phyloP scores from a whole-genome alignment of 2,329 filamentous ascomycete genomes.

The Achaetomium macrosporum region DNA sequence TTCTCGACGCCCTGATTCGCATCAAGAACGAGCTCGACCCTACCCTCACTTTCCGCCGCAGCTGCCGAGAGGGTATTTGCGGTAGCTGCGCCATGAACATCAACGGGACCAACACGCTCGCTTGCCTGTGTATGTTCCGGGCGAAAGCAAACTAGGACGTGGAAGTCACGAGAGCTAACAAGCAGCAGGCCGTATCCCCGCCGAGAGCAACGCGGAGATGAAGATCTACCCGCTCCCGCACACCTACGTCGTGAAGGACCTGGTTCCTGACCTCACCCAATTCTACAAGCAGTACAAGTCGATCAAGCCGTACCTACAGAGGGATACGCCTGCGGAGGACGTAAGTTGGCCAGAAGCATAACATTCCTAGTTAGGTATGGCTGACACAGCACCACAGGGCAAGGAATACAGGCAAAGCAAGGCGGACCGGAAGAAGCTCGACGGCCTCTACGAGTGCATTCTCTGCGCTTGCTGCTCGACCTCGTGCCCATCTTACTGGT shows the following conservation, averaged over 20 bases:
- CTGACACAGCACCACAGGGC: conserved; percentile 50
- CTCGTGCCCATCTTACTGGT: conserved; percentile 99
- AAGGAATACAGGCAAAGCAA: conserved; percentile 88
- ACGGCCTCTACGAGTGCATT: conserved; percentile 98
- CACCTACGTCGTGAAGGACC: conserved; percentile 98
- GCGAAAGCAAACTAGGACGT: neutral
- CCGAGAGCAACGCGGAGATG: conserved; percentile 70
- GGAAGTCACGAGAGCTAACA: conserved; percentile 2
- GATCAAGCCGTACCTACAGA: conserved; percentile 97
- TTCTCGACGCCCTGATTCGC: conserved; percentile 90
- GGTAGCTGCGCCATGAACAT: conserved; percentile 99
- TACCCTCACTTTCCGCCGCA: conserved; percentile 90
- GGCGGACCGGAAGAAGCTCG: conserved; percentile 91
- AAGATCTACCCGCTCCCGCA: conserved; percentile 98
- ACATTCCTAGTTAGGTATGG: neutral
- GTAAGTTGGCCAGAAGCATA: conserved; percentile 47
- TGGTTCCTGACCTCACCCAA: conserved; percentile 93
- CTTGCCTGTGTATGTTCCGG: conserved; percentile 73
- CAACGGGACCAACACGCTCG: conserved; percentile 95
- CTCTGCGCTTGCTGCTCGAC: conserved; percentile 99
- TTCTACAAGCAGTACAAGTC: conserved; percentile 99
- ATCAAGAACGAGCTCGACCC: conserved; percentile 99
- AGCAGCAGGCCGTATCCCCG: conserved; percentile 77
- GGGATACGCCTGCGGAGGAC: conserved; percentile 75
- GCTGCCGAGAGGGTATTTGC: conserved; percentile 96